These are phyloP conservation scores for Ulmus americana DNA, from an alignment of 331 rosid species.

Conservation along the genomic window DNA sequence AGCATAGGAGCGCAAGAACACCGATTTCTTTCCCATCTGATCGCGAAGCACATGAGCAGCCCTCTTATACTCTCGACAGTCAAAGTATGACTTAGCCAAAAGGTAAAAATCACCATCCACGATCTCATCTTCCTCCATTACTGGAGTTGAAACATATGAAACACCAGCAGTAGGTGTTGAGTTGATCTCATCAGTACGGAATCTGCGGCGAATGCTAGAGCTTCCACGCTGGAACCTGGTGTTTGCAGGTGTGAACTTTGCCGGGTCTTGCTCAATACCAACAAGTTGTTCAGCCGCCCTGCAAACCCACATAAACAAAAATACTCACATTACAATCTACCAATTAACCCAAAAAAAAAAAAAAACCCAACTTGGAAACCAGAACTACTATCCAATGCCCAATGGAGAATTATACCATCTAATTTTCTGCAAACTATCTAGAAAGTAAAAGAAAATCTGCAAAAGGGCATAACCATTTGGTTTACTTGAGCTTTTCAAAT, in stretches of 20 bases:
- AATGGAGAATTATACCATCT: too few species aligned
- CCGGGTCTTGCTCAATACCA: constrained; percentile 78
- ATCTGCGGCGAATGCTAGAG: constrained; percentile 79
- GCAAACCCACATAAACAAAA: constrained; percentile 6
- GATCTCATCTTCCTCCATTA: constrained; percentile 82
- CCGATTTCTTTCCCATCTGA: constrained; percentile 60
- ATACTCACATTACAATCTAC: background rate
- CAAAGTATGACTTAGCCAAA: constrained; percentile 71
- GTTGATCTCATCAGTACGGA: constrained; percentile 47
- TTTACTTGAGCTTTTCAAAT: background rate
- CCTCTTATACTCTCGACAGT: constrained; percentile 74
- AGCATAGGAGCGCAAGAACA: constrained; percentile 71
- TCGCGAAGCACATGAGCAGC: constrained; percentile 79
- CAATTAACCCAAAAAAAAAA: background rate
- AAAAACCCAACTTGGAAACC: background rate
- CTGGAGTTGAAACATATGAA: constrained; percentile 71
- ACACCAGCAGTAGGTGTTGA: constrained; percentile 60
- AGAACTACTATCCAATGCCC: too few species aligned
- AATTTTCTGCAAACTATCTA: background rate
- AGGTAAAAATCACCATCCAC: constrained; percentile 69
- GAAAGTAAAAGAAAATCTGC: background rate
- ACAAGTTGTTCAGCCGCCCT: constrained; percentile 91
- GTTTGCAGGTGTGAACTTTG: constrained; percentile 86
- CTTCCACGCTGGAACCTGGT: constrained; percentile 89
- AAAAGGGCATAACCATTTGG: background rate